Base-by-base conservation (phyloP, 441 rosid genomes). In the Breynia disticha region DNA sequence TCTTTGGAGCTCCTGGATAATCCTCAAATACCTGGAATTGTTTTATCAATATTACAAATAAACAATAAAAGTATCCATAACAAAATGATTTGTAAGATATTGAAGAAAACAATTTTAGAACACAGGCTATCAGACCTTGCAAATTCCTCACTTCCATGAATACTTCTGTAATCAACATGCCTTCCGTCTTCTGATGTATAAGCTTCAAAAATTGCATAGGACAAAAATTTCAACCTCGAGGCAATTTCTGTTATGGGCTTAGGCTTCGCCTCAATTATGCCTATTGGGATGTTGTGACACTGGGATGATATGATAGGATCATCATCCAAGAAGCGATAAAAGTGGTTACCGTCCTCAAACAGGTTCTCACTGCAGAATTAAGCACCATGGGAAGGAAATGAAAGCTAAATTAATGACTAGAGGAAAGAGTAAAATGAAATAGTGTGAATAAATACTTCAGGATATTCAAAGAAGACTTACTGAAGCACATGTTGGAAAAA, bases 111-210 rank as follows among this genome's bases (percentile, higher is more conserved):
- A 55, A 56, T 37, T 41, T 38, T 47, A 48, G 47, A 13, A 28
- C 19, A 42, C 48, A 65, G 9, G 56, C 17, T 28, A 32, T 53
- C 74, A 63, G 50, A 89, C 97, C 97, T 82, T 62, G 94, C 94
- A 67, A 86, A 90, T 71, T 86, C 95, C 73, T 86, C 97, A 65
- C 94, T 90, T 49, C 95, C 97, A 73, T 84, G 89, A 63, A 90
- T 77, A 57, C 80, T 87, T 81, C 80, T 78, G 55, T 90, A 87
- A 71, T 87, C 90, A 20, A 87, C 82, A 70, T 87, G 95, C 75
- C 63, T 82, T 42, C 95, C 95, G 74, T 82, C 89, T 55, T 67
- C 80, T 2, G 87, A 82, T 62, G 70, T 67, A 72, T 79, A 90
- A 49, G 94, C 87, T 70, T 86, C 95, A 61, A 78, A 77, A 28